These are phyloP conservation scores for Calonectria honghensis DNA, from an alignment of 2,329 filamentous ascomycete genomes.

Conservation along the genomic window DNA sequence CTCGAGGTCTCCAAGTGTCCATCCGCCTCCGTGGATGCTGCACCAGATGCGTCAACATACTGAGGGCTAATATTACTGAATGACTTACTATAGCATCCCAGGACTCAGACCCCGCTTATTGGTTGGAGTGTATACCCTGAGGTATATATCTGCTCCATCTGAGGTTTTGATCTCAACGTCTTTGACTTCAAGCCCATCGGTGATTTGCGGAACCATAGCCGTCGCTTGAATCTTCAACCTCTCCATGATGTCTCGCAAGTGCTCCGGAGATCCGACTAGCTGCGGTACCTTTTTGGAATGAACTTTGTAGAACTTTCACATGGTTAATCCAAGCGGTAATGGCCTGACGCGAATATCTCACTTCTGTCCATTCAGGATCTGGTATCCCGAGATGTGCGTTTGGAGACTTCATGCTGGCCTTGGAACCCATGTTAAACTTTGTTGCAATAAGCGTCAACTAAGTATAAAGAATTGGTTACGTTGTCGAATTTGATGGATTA, in stretches of 20 bases:
- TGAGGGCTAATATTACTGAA: no score
- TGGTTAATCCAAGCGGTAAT: background rate
- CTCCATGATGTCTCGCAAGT: conserved; percentile 26
- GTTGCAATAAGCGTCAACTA: background rate
- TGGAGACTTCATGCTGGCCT: background rate
- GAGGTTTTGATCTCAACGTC: conserved; percentile 11
- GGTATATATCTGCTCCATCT: background rate
- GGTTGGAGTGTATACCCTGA: conserved; percentile 20
- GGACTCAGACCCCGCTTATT: background rate
- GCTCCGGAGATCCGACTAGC: conserved; percentile 15
- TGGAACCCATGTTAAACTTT: background rate
- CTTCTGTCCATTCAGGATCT: conserved; percentile 18
- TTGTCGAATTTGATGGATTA: background rate
- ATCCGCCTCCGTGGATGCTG: conserved; percentile 29
- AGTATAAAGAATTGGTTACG: background rate
- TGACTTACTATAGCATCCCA: conserved; percentile 20
- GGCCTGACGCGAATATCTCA: background rate
- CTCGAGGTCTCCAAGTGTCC: conserved; percentile 27
- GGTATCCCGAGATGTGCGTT: conserved; percentile 10
- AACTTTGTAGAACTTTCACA: conserved; percentile 4
- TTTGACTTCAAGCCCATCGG: background rate
- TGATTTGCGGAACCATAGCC: background rate
- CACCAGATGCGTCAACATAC: background rate
- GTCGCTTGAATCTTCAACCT: conserved; percentile 18
- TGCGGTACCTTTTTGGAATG: background rate